phyloP scores from a whole-genome alignment of 257 asterid genomes.

The Plantago ovata region DNA sequence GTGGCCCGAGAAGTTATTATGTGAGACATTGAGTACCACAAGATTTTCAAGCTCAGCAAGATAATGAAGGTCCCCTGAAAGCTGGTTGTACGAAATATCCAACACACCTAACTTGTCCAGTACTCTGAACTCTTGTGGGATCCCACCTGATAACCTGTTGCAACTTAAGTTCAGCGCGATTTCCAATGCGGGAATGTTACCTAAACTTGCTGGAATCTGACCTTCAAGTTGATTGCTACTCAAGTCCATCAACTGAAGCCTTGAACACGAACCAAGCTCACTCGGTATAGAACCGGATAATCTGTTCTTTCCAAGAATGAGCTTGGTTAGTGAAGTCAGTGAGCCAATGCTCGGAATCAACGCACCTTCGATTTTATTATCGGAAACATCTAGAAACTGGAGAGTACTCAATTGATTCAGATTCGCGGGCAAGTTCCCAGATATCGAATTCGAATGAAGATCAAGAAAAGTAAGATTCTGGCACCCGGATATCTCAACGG shows the following conservation, averaged over 20 bases:
- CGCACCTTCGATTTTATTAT: slow-evolving; percentile 44
- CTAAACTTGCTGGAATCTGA: slow-evolving; percentile 41
- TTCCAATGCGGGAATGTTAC: slow-evolving; percentile 50
- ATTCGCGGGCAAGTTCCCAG: slow-evolving; percentile 46
- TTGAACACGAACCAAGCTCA: slow-evolving; percentile 47
- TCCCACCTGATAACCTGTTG: slow-evolving; percentile 44
- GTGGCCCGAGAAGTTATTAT: slow-evolving; percentile 50
- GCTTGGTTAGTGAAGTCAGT: slow-evolving; percentile 48
- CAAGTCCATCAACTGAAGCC: slow-evolving; percentile 53
- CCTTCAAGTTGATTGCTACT: slow-evolving; percentile 47
- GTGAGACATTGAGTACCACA: slow-evolving; percentile 50
- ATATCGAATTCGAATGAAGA: slow-evolving; percentile 50
- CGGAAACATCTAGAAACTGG: slow-evolving; percentile 51
- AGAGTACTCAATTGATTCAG: slow-evolving; percentile 37
- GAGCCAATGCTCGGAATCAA: slow-evolving; percentile 46
- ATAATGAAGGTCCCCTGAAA: slow-evolving; percentile 49
- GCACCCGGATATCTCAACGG: slow-evolving; percentile 44
- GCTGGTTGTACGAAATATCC: slow-evolving; percentile 57
- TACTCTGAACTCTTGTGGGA: slow-evolving; percentile 41
- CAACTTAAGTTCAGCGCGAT: slow-evolving; percentile 58
- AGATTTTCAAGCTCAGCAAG: slow-evolving; percentile 47
- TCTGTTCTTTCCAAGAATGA: slow-evolving; percentile 43
- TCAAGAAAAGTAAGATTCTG: slow-evolving; percentile 52
- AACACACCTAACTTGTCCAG: slow-evolving; percentile 47
- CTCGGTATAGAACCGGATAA: slow-evolving; percentile 42